Evolutionary conservation across 2,329 filamentous ascomycete species (phyloP), one percentile per base, ranked within the genome.

Genomic region (Annulohypoxylon truncatum): DNA sequence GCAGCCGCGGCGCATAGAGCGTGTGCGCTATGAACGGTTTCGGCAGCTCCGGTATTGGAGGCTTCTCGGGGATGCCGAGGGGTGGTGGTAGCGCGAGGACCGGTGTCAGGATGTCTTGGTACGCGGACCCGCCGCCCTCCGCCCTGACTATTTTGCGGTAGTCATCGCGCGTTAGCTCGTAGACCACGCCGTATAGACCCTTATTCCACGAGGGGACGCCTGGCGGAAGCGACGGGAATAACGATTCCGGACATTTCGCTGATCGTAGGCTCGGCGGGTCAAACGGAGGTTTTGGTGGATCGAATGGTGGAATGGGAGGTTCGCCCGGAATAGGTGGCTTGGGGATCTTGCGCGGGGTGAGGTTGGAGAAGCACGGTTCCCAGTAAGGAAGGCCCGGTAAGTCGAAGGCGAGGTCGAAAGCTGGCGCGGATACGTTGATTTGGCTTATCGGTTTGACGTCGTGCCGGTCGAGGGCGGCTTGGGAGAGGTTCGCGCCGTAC

Each of bases 361-460:
- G 91, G 74, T 97, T 97, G 61, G 93, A 94, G 77, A 98, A 97
- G 78, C 95, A 97, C 0, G 96, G 95, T 79, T 98, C 96, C 10
- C 80, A 76, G 80, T 98, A 98, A 0, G 96, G 92, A 0, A 97
- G 75, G 0, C 94, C 95, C 0, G 94, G 88, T 0, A 98, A 86
- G 76, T 96, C 91, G 77, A 99, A 97, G 5, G 90, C 92, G 55
- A 99, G 83, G 52, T 87, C 84, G 50, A 98, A 83, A 4, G 87
- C 85, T 0, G 96, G 96, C 1, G 93, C 93, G 4, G 91, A 87
- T 6, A 97, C 95, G 74, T 94, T 94, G 75, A 94, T 81, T 68
- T 92, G 87, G 38, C 92, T 93, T 12, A 98, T 74, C 0, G 96
- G 96, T 24, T 87, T 87, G 79, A 98, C 95, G 65, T 90, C 90